Conservation (phyloP, 75 land plant genomes). For the Pinus tabuliformis region DNA sequence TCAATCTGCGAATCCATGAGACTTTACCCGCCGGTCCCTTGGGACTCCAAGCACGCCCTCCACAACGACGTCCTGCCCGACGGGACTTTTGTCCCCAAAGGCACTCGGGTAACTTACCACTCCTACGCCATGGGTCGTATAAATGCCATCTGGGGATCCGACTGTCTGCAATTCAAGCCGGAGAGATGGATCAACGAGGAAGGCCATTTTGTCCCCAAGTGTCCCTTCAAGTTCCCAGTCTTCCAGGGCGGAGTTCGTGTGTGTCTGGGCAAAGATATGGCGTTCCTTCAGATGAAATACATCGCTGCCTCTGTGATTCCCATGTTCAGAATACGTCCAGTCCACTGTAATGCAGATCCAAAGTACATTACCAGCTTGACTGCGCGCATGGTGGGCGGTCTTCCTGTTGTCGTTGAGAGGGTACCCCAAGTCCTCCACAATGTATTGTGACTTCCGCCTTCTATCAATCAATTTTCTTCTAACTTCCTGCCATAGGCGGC, state of each 20-base stretch:
- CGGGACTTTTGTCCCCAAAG: slow-evolving; percentile 43
- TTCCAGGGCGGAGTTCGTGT: slow-evolving; percentile 41
- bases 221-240: slow-evolving; percentile 32
- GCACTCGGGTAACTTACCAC: slow-evolving; percentile 44
- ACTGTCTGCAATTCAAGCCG: slow-evolving; percentile 28
- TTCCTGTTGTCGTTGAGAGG: slow-evolving; percentile 7
- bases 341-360: background rate
- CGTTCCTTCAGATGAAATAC: slow-evolving; percentile 38
- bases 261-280: slow-evolving; percentile 46
- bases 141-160: slow-evolving; percentile 33
- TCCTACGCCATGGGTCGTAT: slow-evolving; percentile 68
- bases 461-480: too few species aligned
- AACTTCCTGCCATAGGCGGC: too few species aligned
- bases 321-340: slow-evolving; percentile 8
- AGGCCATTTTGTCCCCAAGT: slow-evolving; percentile 19
- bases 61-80: slow-evolving; percentile 61
- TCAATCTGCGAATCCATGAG: slow-evolving; percentile 56
- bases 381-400: slow-evolving; percentile 1
- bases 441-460: too few species aligned
- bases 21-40: slow-evolving; percentile 64
- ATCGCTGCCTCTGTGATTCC: slow-evolving; percentile 21
- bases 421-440: too few species aligned
- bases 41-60: slow-evolving; percentile 47
- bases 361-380: background rate
- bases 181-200: slow-evolving; percentile 37